phyloP scores from a whole-genome alignment of 1,284 basidiomycete species.

The Heterobasidion annosum region DNA sequence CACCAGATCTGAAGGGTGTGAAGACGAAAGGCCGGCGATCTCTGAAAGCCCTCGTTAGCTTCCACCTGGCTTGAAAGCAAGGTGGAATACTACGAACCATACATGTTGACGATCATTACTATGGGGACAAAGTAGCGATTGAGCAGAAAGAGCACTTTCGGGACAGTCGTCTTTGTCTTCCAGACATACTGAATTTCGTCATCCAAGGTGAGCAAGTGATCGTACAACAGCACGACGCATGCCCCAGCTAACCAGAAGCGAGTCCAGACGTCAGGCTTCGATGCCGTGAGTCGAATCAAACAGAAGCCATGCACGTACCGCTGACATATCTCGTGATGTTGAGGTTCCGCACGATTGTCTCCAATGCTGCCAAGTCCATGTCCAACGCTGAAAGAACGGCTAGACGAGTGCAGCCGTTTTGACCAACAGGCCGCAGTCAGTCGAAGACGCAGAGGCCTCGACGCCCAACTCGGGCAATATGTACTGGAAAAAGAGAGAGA shows the following conservation, averaged over 20 bases:
- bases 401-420: not conserved
- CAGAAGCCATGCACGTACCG: not conserved
- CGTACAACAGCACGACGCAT: constrained; percentile 31
- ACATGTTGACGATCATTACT: constrained; percentile 24
- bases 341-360: not conserved
- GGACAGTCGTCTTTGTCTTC: constrained; percentile 27
- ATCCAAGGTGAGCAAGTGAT: constrained; percentile 34
- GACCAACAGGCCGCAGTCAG: not conserved
- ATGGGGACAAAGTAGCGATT: constrained; percentile 37
- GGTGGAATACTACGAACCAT: constrained; percentile 21
- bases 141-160: constrained; percentile 36
- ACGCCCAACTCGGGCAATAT: too few relatives aligned
- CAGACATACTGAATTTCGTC: constrained; percentile 39
- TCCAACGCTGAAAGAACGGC: not conserved
- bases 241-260: constrained; percentile 14
- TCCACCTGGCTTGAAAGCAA: not conserved
- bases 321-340: not conserved
- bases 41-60: not conserved
- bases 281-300: not conserved
- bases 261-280: too few relatives aligned
- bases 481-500: too few relatives aligned
- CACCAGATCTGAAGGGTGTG: not conserved
- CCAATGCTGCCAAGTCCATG: not conserved
- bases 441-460: too few relatives aligned
- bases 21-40: not conserved